Conservation (phyloP, 208 protist genomes). For the Borovskyia barvae region DNA sequence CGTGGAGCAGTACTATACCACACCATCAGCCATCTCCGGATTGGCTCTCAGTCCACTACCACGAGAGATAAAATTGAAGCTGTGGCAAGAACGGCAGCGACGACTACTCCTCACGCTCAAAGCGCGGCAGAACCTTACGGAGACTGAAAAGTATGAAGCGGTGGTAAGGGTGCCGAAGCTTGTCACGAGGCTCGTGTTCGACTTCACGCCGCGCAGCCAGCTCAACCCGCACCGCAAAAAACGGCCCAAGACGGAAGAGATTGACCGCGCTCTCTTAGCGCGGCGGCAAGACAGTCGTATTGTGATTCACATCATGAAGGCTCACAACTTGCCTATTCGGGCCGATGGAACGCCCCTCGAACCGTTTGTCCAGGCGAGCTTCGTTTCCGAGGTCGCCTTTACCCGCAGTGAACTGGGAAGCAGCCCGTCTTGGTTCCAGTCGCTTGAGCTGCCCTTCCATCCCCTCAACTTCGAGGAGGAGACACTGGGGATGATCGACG, state of each 20-base stretch:
- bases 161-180: slow-evolving; percentile 69
- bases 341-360: slow-evolving; percentile 73
- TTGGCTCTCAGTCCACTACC: slow-evolving; percentile 59
- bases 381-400: slow-evolving; percentile 72
- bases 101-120: slow-evolving; percentile 33
- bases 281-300: slow-evolving; percentile 61
- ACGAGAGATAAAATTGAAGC: slow-evolving; percentile 42
- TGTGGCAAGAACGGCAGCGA: slow-evolving; percentile 70
- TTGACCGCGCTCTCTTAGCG: slow-evolving; percentile 57
- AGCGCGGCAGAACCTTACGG: slow-evolving; percentile 35
- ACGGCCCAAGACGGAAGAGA: slow-evolving; percentile 62
- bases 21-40: slow-evolving; percentile 39
- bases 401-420: slow-evolving; percentile 68
- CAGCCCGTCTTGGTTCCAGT: slow-evolving; percentile 79
- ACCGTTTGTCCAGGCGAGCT: slow-evolving; percentile 71
- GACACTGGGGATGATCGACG: slow-evolving; percentile 83
- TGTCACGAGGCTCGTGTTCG: slow-evolving; percentile 26
- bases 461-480: slow-evolving; percentile 84
- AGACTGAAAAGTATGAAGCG: slow-evolving; percentile 58
- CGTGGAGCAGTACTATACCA: slow-evolving; percentile 34
- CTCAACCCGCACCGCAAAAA: slow-evolving; percentile 74
- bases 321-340: slow-evolving; percentile 55
- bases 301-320: slow-evolving; percentile 85
- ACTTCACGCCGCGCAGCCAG: slow-evolving; percentile 56
- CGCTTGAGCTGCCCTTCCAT: slow-evolving; percentile 75